Evolutionary conservation across 257 asterid species (phyloP).

Genomic region (Nicotiana tabacum): DNA sequence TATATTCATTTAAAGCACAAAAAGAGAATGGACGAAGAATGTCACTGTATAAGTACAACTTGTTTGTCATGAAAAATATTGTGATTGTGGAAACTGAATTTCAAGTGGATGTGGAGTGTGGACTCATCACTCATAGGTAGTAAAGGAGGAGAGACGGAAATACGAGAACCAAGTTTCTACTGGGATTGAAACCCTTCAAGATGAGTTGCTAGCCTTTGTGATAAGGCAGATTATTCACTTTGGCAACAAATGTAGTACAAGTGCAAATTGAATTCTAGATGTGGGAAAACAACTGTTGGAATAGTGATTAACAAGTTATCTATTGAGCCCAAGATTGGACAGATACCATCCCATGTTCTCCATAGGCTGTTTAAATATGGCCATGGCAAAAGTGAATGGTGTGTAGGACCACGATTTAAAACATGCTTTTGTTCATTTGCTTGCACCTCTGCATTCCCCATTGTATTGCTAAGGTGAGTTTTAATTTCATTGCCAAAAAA

Average conservation of each 20-base stretch:
- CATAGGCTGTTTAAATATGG: background rate
- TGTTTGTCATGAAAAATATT: background rate
- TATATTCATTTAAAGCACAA: background rate
- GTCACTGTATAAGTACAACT: too few species aligned
- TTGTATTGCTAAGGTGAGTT: background rate
- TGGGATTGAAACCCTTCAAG: background rate
- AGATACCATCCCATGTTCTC: background rate
- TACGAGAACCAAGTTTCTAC: background rate
- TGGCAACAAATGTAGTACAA: background rate
- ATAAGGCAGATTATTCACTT: background rate
- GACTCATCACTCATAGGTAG: background rate
- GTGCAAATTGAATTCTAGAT: background rate
- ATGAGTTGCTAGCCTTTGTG: background rate
- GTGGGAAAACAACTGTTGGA: background rate
- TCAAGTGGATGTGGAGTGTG: background rate
- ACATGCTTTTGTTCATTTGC: background rate
- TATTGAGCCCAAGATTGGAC: background rate
- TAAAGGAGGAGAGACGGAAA: too few species aligned
- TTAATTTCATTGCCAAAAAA: background rate
- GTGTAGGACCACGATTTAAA: background rate
- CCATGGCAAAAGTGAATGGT: background rate
- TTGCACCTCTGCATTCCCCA: background rate
- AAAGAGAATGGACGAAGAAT: background rate
- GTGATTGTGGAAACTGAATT: background rate
- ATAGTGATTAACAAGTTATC: background rate